Evolutionary conservation across 192 early-diverging fungal species (phyloP), one percentile per base, ranked within the genome.

Genomic region (Entophlyctis luteolus): DNA sequence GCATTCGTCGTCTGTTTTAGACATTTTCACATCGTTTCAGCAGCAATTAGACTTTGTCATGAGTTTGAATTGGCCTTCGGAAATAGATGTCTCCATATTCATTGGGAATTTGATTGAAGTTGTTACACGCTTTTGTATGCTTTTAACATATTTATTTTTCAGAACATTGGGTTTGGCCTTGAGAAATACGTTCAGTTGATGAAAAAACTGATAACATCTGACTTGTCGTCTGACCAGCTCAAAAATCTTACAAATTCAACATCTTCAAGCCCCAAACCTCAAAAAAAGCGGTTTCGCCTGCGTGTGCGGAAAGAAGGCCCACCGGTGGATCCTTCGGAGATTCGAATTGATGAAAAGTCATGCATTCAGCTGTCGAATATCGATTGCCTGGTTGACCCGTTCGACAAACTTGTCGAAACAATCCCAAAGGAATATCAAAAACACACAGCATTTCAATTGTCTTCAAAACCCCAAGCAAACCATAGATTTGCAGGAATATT

Each of bases 11-110:
- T 81, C 79, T 16, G 67, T 81, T 16, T 34, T 81, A 33, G 79
- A 81, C 48, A 71, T 76, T 28, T 81, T 77, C 50, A 72, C 72
- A 16, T 77, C 75, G 32, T 75, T 75, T 63, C 75, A 77, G 60
- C 75, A 81, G 52, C 74, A 76, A 48, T 1, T 77, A 22, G 73
- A 81, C 8, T 70, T 76, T 47, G 35, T 76, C 38, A 29, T 62
- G 31, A 48, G 59, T 2, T 38, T 77, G 3, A 25, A 73, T 20
- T 81, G 79, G 79, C 79, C 79, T 28, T 60, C 48, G 22, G 56
- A 65, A 1, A 46, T 77, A 18, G 37, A 66, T 14, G 48, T 54
- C 8, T 14, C 55, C 31, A 60, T 71, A 31, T 50, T 60, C 34
- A 53, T 55, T 54, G 48, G 63, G 52, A 48, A 71, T 25, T 35